Conservation (phyloP, 2,329 filamentous ascomycete species). For the Diaporthe velutina region DNA sequence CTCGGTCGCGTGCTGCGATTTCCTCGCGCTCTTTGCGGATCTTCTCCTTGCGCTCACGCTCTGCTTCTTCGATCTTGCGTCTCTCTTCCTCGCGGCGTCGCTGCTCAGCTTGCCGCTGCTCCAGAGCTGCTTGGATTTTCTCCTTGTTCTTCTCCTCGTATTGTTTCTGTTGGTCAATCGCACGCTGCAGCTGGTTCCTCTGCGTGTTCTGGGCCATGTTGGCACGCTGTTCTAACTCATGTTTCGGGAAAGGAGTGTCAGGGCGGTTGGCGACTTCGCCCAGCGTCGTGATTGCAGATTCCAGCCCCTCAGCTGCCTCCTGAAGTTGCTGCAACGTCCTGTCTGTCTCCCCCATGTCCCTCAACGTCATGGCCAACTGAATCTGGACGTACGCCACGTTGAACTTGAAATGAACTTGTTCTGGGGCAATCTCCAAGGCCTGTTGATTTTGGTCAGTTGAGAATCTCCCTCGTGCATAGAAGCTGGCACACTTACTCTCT, state of each 20-base stretch:
- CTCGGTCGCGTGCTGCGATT: constrained; percentile 82
- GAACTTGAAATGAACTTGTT: constrained; percentile 93
- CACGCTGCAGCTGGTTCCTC: constrained; percentile 89
- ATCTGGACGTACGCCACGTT: constrained; percentile 98
- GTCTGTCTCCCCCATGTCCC: constrained; percentile 79
- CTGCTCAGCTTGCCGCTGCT: constrained; percentile 84
- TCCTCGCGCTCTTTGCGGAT: constrained; percentile 88
- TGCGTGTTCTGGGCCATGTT: constrained; percentile 98
- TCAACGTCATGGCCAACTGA: constrained; percentile 82
- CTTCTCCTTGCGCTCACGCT: constrained; percentile 81
- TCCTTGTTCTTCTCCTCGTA: constrained; percentile 95
- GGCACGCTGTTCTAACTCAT: constrained; percentile 92
- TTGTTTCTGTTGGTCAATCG: constrained; percentile 85
- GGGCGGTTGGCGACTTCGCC: constrained; percentile 74
- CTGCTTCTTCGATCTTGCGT: constrained; percentile 74
- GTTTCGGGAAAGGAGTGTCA: constrained; percentile 86
- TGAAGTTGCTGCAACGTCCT: constrained; percentile 85
- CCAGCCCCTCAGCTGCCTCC: constrained; percentile 82
- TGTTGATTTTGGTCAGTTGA: constrained; percentile 50
- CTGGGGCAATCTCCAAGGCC: constrained; percentile 83
- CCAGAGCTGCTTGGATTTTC: constrained; percentile 84
- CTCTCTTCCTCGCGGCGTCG: constrained; percentile 83
- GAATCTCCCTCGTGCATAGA: constrained; percentile 37
- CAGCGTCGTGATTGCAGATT: constrained; percentile 83
- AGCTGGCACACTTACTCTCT: constrained; percentile 66